Evolutionary conservation across 257 asterid species (phyloP).

Genomic region (Anisodus tanguticus): DNA sequence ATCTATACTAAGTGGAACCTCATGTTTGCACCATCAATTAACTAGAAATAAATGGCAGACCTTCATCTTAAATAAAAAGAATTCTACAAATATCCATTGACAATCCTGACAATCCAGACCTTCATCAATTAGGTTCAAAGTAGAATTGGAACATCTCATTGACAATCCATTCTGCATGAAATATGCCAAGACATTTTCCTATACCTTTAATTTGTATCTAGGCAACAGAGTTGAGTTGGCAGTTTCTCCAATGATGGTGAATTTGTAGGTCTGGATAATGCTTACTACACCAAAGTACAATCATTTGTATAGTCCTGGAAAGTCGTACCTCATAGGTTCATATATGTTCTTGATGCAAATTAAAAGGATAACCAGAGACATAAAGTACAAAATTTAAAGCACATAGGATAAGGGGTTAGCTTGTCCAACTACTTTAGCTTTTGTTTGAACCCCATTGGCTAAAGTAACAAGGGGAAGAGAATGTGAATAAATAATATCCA

Average conservation of each 20-base stretch:
- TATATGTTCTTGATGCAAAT: neutral
- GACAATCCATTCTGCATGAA: constrained; percentile 4
- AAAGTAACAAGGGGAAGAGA: too few relatives aligned
- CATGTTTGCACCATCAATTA: constrained; percentile 24
- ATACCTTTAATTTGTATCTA: neutral
- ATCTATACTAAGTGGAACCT: neutral
- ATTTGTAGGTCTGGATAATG: neutral
- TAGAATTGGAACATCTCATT: neutral
- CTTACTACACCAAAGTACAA: neutral
- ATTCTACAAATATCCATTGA: too few relatives aligned
- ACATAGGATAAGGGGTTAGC: too few relatives aligned
- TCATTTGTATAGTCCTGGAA: neutral
- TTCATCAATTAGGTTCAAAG: neutral
- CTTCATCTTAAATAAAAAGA: too few relatives aligned
- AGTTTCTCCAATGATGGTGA: constrained; percentile 5
- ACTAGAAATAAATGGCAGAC: neutral
- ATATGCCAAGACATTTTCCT: neutral
- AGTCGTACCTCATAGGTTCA: constrained; percentile 5
- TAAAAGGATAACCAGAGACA: too few relatives aligned
- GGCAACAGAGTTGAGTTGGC: neutral
- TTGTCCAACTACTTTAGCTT: too few relatives aligned
- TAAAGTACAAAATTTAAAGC: too few relatives aligned
- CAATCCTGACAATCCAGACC: too few relatives aligned
- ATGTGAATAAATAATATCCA: too few relatives aligned
- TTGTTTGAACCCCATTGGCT: too few relatives aligned